A percentile compares a stretch with the other conserved stretches of the same genome.
Conservation (phyloP, 805 yeast species). For the Komagataella pastoris region DNA sequence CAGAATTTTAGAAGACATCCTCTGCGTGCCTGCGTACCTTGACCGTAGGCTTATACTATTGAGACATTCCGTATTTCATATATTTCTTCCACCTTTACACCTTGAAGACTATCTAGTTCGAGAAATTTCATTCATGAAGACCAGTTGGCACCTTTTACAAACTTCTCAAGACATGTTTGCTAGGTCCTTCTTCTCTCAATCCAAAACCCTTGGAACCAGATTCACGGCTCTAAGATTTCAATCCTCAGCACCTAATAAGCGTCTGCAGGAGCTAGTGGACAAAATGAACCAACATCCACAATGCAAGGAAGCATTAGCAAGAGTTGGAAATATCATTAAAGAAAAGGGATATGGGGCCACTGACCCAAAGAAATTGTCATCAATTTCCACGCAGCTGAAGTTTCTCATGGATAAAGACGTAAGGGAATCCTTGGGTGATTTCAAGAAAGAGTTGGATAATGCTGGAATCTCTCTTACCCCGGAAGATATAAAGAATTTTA, state of each 20-base stretch:
- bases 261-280: constrained; percentile 8
- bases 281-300: constrained; percentile 18
- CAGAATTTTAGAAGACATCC: background rate
- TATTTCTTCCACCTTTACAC: background rate
- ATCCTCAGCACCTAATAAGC: constrained; percentile 4
- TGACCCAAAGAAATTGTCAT: constrained; percentile 5
- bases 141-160: background rate
- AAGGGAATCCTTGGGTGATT: constrained; percentile 9
- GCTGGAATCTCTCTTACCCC: constrained; percentile 11
- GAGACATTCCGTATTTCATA: background rate
- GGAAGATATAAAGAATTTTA: constrained; percentile 13
- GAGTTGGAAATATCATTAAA: constrained; percentile 15
- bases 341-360: constrained; percentile 8
- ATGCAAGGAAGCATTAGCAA: constrained; percentile 19
- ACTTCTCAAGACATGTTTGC: background rate
- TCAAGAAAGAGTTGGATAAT: constrained; percentile 10
- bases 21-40: background rate
- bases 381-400: constrained; percentile 13
- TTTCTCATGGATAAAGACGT: constrained; percentile 15
- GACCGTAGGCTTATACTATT: background rate
- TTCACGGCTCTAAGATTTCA: constrained; percentile 1
- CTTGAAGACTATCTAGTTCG: background rate
- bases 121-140: background rate
- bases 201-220: background rate
- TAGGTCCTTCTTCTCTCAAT: background rate